Percentiles rank a stretch among this genome's conserved stretches.
These are phyloP conservation scores for Candida sakaeoensis DNA, from an alignment of 805 yeast species.

Conservation along the genomic window DNA sequence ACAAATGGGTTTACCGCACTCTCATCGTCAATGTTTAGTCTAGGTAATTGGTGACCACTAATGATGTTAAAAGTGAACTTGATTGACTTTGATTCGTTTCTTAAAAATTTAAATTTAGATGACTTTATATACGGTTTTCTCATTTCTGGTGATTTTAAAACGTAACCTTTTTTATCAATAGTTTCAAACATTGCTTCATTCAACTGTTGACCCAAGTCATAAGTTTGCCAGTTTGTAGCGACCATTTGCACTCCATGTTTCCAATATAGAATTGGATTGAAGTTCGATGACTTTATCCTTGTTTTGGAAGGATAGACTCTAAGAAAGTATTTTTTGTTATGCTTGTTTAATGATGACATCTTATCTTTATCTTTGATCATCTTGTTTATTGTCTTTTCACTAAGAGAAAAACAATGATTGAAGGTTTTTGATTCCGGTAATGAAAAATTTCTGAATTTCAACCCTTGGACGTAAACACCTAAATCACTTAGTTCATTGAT, in stretches of 20 bases:
- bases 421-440: constrained; percentile 77
- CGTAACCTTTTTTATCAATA: constrained; percentile 65
- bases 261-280: constrained; percentile 80
- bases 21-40: constrained; percentile 51
- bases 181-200: constrained; percentile 77
- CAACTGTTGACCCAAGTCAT: constrained; percentile 83
- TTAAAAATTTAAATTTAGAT: constrained; percentile 11
- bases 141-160: constrained; percentile 62
- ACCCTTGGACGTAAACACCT: constrained; percentile 72
- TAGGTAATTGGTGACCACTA: constrained; percentile 85
- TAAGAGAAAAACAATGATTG: constrained; percentile 84
- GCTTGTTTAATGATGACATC: constrained; percentile 59
- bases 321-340: constrained; percentile 71
- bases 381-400: constrained; percentile 63
- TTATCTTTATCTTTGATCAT: constrained; percentile 63
- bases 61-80: constrained; percentile 41
- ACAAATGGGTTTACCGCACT: constrained; percentile 56
- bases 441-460: constrained; percentile 77
- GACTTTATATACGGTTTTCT: constrained; percentile 30
- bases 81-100: constrained; percentile 4
- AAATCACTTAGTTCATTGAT: constrained; percentile 48
- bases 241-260: constrained; percentile 86
- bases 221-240: constrained; percentile 95
- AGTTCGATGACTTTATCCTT: constrained; percentile 75
- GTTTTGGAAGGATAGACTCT: constrained; percentile 84